Percentiles rank a stretch among this genome's conserved stretches.
Conservation (phyloP, 106 monocot species). For the Platanthera zijinensis region DNA sequence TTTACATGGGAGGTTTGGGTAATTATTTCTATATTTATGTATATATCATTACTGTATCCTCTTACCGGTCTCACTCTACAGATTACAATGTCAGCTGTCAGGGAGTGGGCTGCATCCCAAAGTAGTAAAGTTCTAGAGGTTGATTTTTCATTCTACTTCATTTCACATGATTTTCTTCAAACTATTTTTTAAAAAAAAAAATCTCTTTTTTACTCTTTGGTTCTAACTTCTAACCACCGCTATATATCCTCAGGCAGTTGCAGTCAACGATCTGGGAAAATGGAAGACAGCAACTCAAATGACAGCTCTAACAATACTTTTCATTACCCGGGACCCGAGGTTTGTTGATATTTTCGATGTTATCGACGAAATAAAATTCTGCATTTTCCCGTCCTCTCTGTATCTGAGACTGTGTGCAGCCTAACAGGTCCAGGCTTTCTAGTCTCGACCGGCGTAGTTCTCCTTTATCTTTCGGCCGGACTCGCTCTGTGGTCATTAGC, state of each 20-base stretch:
- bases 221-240: not conserved
- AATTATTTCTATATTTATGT: too few species aligned
- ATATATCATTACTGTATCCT: too few species aligned
- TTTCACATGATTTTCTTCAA: not conserved
- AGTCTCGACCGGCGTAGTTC: conserved; percentile 47
- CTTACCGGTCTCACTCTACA: not conserved
- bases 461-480: conserved; percentile 73
- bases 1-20: too few species aligned
- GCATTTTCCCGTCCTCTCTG: not conserved
- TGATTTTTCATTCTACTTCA: conserved; percentile 2
- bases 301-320: conserved; percentile 53
- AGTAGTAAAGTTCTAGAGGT: conserved; percentile 58
- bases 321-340: conserved; percentile 45
- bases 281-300: conserved; percentile 89
- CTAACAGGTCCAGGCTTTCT: conserved; percentile 28
- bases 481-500: conserved; percentile 78
- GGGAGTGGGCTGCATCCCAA: conserved; percentile 93
- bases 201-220: not conserved
- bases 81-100: conserved; percentile 91
- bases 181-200: too few species aligned
- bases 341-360: conserved; percentile 3
- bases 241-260: conserved; percentile 63
- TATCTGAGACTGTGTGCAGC: conserved; percentile 18
- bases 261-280: conserved; percentile 84
- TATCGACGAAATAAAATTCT: not conserved